phyloP scores from a whole-genome alignment of 805 yeast genomes.

The Cyberlindnera sargentensis region DNA sequence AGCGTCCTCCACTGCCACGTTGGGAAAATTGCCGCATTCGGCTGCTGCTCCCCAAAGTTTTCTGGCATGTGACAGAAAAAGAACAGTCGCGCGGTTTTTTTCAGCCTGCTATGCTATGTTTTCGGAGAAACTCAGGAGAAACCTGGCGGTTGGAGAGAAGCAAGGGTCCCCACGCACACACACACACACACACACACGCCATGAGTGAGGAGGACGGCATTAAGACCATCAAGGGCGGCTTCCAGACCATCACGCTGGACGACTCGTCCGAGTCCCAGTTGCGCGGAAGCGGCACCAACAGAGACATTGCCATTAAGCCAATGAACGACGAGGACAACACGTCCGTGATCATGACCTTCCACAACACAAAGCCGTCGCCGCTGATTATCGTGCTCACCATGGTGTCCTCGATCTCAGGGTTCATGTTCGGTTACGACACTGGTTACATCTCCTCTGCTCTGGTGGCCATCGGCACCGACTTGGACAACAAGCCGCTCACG shows the following conservation, averaged over 20 bases:
- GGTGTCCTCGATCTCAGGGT: conserved; percentile 85
- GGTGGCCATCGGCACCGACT: conserved; percentile 75
- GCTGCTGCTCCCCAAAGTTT: neutral
- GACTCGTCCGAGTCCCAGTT: neutral
- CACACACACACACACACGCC: neutral
- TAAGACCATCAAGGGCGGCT: conserved; percentile 13
- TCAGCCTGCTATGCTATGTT: too few relatives aligned
- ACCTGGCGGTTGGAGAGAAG: neutral
- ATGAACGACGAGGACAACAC: conserved; percentile 43
- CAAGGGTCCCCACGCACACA: neutral
- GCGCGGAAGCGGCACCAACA: conserved; percentile 1
- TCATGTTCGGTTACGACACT: conserved; percentile 96
- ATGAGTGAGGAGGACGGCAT: conserved; percentile 7
- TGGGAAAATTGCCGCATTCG: neutral
- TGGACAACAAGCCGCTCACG: conserved; percentile 51
- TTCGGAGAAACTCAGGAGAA: neutral
- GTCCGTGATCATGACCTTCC: conserved; percentile 39
- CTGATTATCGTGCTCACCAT: conserved; percentile 64
- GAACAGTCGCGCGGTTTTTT: neutral
- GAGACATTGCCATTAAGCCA: conserved; percentile 25
- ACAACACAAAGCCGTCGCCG: conserved; percentile 47
- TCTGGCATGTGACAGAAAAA: neutral
- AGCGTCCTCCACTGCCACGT: neutral
- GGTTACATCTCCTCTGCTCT: conserved; percentile 94
- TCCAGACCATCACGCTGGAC: conserved; percentile 1